A percentile compares a stretch with the other conserved stretches of the same genome.
phyloP scores from a whole-genome alignment of 371 early-diverging fungal genomes.

The Ordospora colligata region DNA sequence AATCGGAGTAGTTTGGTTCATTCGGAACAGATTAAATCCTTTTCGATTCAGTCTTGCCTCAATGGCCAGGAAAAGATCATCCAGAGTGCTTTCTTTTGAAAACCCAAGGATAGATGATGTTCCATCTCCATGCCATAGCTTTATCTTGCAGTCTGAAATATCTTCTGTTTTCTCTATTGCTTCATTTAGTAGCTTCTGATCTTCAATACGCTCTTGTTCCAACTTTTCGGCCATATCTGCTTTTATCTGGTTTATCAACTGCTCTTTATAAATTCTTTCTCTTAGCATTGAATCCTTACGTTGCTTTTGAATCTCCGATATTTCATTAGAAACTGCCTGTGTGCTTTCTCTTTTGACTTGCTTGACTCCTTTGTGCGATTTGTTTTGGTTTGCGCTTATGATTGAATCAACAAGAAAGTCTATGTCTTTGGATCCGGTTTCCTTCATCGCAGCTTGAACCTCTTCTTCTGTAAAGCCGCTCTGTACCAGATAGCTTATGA shows the following conservation, averaged over 20 bases:
- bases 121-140: conserved; percentile 21
- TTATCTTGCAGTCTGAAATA: conserved; percentile 17
- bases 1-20: conserved; percentile 1
- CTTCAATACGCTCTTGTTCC: not conserved
- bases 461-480: conserved; percentile 12
- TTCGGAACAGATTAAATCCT: conserved; percentile 3
- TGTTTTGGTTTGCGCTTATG: not conserved
- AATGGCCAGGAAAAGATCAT: conserved; percentile 16
- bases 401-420: conserved; percentile 23
- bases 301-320: not conserved
- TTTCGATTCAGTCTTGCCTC: not conserved
- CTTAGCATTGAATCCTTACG: conserved; percentile 8
- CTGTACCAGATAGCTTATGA: conserved; percentile 6
- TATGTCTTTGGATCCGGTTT: conserved; percentile 10
- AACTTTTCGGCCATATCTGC: conserved; percentile 12
- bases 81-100: conserved; percentile 2
- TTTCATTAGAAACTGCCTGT: not conserved
- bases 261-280: conserved; percentile 18
- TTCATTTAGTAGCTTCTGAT: not conserved
- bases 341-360: not conserved
- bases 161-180: not conserved
- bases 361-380: not conserved
- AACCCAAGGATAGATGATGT: conserved; percentile 7
- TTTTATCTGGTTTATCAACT: conserved; percentile 10
- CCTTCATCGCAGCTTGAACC: not conserved